These are phyloP conservation scores for Glomus cerebriforme DNA, from an alignment of 192 early-diverging fungal genomes.

Conservation along the genomic window DNA sequence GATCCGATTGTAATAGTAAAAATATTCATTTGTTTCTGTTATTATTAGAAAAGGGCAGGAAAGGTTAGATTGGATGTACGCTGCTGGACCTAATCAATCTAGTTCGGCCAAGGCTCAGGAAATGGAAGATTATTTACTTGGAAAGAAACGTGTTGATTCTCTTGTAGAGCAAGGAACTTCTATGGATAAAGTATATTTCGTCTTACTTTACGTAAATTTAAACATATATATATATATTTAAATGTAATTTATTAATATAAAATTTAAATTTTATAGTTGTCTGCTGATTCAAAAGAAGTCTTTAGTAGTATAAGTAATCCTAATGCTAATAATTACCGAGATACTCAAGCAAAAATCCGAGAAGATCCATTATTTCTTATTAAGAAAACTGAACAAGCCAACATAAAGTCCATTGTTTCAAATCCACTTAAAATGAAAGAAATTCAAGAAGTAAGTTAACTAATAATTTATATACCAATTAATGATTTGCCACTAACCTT, in stretches of 20 bases:
- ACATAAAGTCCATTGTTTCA: constrained; percentile 53
- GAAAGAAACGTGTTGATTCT: constrained; percentile 80
- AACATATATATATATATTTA: no score
- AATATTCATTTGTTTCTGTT: not conserved
- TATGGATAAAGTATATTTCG: constrained; percentile 36
- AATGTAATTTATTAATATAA: not conserved
- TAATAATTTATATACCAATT: not conserved
- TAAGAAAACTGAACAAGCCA: constrained; percentile 81
- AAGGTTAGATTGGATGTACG: constrained; percentile 97
- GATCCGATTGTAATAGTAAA: no score
- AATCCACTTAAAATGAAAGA: constrained; percentile 28
- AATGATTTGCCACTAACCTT: not conserved
- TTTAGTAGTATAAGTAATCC: constrained; percentile 55
- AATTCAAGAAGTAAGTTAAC: constrained; percentile 13
- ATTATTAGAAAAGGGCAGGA: constrained; percentile 63
- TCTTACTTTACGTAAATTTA: not conserved
- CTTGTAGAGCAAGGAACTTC: constrained; percentile 49
- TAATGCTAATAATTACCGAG: constrained; percentile 79
- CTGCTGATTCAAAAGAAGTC: constrained; percentile 32
- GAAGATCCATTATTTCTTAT: constrained; percentile 93
- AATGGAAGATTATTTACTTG: constrained; percentile 88
- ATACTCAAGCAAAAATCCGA: constrained; percentile 80
- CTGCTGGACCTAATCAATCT: constrained; percentile 60
- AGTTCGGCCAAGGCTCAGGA: constrained; percentile 54
- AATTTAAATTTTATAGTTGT: constrained; percentile 7